Base-by-base conservation (phyloP, 768 basidiomycete genomes). In the Dictyophora rubrovolvata region DNA sequence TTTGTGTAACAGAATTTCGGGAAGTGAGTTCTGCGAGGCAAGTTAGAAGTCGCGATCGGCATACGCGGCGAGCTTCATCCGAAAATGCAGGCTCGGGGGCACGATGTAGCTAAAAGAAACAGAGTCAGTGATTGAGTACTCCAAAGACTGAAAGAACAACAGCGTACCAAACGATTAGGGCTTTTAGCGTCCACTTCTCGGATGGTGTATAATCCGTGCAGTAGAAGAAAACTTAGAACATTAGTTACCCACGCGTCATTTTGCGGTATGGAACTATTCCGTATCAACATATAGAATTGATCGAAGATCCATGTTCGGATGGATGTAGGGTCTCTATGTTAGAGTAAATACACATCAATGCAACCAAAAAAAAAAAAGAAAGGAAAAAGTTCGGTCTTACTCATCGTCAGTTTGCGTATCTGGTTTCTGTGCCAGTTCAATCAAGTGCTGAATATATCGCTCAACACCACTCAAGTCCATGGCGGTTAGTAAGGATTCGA, bases 221-320 rank as follows among this genome's bases (percentile, higher is more conserved):
- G 79, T 61, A 80, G 70, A 48, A 96, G 75, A 81, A 92, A 96
- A 61, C 94, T 83, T 23, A 98, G 75, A 56, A 93, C 73, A 11
- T 76, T 73, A 57, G 79, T 75, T 18, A 94, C 75, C 85, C 91
- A 93, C 36, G 76, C 76, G 67, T 95, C 93, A 48, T 78, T 77
- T 67, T 89, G 93, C 4, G 86, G 89, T 51, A 94, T 79, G 1
- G 82, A 78, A 12, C 83, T 82, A 67, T 92, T 93, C 47, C 85
- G 85, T 63, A 94, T 74, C 33, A 96, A 80, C 4, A 81, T 78
- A 14, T 80, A 75, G 18, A 96, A 75, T 70, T 98, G 95, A 51
- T 96, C 93, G 53, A 89, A 78, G 34, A 90, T 82, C 95, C 95
- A 99, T 23, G 70, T 69, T 58, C 93, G 75, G 57, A 84, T 78